Base-by-base conservation (phyloP, 257 asterid species). In the Leonotis leonurus region DNA sequence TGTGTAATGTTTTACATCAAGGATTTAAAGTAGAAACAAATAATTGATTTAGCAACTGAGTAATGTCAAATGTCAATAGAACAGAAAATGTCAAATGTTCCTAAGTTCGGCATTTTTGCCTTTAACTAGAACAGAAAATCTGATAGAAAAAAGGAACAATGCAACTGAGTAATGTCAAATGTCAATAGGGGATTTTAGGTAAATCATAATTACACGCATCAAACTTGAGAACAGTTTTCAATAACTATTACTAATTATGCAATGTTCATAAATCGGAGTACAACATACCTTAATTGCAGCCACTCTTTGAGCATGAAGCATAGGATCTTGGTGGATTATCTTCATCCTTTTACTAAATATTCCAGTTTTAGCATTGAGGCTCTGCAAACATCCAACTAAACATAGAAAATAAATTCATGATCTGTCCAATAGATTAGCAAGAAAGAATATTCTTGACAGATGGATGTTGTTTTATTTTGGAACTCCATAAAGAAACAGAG, bases 321-420 rank as follows among this genome's bases (percentile, higher is more conserved):
- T 52, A 12, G 99, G 99, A 76, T 89, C 89, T 1, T 68, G 69
- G 67, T 92, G 97, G 73, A 92, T 92, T 69, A 86, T 78, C 95
- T 83, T 89, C 99, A 92, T 89, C 83, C 95, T 77, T 63, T 82
- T 86, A 57, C 86, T 92, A 70, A 92, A 86, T 65, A 89, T 67
- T 55, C 97, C 96, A 77, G 97, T 92, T 78, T 71, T 86, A 68
- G 93, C 94, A 76, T 89, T 92, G 65, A 89, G 94, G 91, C 95
- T 92, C 95, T 92, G 99, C 97, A 89, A 80, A 74, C 91, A 92
- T 80, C 83, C 89, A 83, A 79, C 93, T 89, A 86, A 81, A 90
- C 76, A 71, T 67, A 76, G 77, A 81, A 81, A 77, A 85, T 74
- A 83, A 74, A 68, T 58, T 72, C 75, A 65, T 67, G 82, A 75